phyloP scores from a whole-genome alignment of 306 rosid genomes.

The barrel medic (Medicago truncatula) region MtrunA17r5.0-ANR NC_053042.1:2599001-2599500 shows the following conservation, averaged over 20 bases:
- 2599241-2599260: constrained; percentile 73
- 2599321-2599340: constrained; percentile 75
- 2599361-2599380: constrained; percentile 94
- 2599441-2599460: constrained; percentile 87
- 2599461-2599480: constrained; percentile 75
- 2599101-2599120: not conserved
- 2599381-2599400: constrained; percentile 86
- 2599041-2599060: constrained; percentile 79
- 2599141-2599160: constrained; percentile 72
- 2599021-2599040: constrained; percentile 72
- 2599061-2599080: constrained; percentile 44
- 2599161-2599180: constrained; percentile 70
- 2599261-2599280: constrained; percentile 83
- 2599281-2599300: constrained; percentile 77
- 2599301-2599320: constrained; percentile 62
- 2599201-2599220: constrained; percentile 75
- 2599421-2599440: constrained; percentile 88
- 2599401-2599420: constrained; percentile 96
- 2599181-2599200: constrained; percentile 74
- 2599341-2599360: constrained; percentile 97
- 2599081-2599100: constrained; percentile 8
- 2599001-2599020: constrained; percentile 84
- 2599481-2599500: constrained; percentile 67
- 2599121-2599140: constrained; percentile 39
- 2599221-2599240: constrained; percentile 79